Evolutionary conservation across 139 green algal genomes (phyloP), one percentile per base, ranked within the genome.

Genomic region (Yamagishiella unicocca): DNA sequence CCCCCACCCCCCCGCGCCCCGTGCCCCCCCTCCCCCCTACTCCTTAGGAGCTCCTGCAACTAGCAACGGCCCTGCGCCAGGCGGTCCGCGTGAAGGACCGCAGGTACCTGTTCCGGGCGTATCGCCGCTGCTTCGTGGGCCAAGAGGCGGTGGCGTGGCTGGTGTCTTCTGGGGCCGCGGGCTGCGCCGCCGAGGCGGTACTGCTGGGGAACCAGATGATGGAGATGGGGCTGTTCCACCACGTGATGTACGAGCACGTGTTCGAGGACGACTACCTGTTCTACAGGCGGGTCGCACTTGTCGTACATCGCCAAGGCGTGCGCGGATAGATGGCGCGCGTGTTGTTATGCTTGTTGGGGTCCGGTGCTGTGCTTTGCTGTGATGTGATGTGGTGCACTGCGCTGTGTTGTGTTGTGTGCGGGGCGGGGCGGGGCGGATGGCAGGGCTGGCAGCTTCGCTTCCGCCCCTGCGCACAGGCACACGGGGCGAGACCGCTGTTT

Each of bases 191-290:
- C 31, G 73, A 92, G 38, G 88, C 88, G 19, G n/a, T 90, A 22
- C 6, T 5, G 31, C 50, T 90, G n/a, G 84, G 84, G n/a, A 80
- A 90, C 42, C 2, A 6, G 24, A 71, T 92, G 42, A 29, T 88
- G 29, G 35, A 82, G 33, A 21, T 84, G 25, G 88, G 88, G 31
- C 40, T 92, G 4, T 83, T 92, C 27, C 43, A 92, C 42, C 88
- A 92, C 68, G 88, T 92, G 50, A 50, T 72, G 67, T 68, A 74
- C 61, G 88, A 92, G 8, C 88, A 92, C 84, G 22, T 5, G 12
- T 86, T 92, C 75, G 79, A 90, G 73, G 89, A 92, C 62, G 83
- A 79, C 27, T 62, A 79, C 54, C 74, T 92, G 2, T 90, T 90
- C 38, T 92, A 92, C 72, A 66, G 74, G 74, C 58, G 37, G 1